A percentile compares a stretch with the other conserved stretches of the same genome.
Conservation (phyloP, 306 rosid species). For the Cicer yamashitae region DNA sequence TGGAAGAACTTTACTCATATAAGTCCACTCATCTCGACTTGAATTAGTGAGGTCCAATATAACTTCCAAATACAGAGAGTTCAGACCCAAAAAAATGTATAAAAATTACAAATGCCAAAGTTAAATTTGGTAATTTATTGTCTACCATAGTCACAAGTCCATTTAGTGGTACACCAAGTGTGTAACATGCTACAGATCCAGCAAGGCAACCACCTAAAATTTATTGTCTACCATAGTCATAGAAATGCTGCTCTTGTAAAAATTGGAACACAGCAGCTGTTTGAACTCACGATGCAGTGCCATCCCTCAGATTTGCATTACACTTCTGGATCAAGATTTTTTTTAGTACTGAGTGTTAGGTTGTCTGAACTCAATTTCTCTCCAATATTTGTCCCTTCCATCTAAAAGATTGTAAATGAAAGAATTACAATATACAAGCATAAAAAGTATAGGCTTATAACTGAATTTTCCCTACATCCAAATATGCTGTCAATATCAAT, state of each 20-base stretch:
- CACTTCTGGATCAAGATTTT: constrained; percentile 2
- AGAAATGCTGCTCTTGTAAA: constrained; percentile 31
- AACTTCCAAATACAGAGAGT: no score
- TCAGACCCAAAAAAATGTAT: no score
- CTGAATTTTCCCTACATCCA: constrained; percentile 27
- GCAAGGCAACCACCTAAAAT: neutral
- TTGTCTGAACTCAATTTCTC: constrained; percentile 8
- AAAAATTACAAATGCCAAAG: no score
- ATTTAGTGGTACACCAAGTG: neutral
- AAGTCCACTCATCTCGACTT: no score
- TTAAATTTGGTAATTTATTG: neutral
- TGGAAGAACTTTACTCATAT: no score
- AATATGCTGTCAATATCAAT: constrained; percentile 20
- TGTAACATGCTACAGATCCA: constrained; percentile 3
- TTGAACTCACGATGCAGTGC: constrained; percentile 11
- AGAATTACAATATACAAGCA: constrained; percentile 34
- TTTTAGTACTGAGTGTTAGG: constrained; percentile 12
- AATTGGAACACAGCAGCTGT: constrained; percentile 8
- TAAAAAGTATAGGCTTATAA: constrained; percentile 9
- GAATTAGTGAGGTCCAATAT: no score
- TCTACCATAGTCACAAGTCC: neutral
- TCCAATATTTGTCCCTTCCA: constrained; percentile 10
- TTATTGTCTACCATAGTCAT: neutral
- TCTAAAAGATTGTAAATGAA: constrained; percentile 30
- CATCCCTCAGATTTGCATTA: neutral